Evolutionary conservation across 345 rosid genomes (phyloP), one percentile per base, ranked within the genome.

Genomic region (Erysimum cheiranthoides): DNA sequence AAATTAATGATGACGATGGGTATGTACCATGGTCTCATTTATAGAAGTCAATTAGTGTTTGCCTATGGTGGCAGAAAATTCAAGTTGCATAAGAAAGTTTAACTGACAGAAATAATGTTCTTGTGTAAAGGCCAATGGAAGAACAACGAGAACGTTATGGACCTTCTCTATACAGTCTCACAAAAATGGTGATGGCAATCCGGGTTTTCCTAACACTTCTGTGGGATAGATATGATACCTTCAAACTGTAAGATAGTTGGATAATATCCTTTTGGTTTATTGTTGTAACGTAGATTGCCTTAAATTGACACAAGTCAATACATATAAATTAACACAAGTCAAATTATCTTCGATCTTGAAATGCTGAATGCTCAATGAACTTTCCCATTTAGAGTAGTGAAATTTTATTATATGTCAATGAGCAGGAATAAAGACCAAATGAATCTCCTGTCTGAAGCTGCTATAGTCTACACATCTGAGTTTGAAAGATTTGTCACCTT

Each of bases 81-180:
- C 57, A 62, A 52, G 38, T 36, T 73, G 51, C 56, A 17, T 77
- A 45, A 6, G 36, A 49, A 71, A 47, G 31, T 64, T 17, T 46
- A 58, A 18, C 70, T 77, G 50, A 72, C 13, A 74, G n/a, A 25
- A 58, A 57, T 64, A 5, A 49, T 79, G 10, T 66, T 82, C 46
- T 60, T 43, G 51, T 76, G 42, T 74, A 56, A 74, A 94, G 98
- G 84, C 98, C 98, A 66, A 94, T 94, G 98, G 98, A 94, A 89
- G 98, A 89, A 88, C 98, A 94, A 62, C 83, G 98, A 16, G 89
- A 90, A 56, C 95, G 97, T 50, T 94, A 94, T 86, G 98, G 98
- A 76, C 93, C 97, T 10, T 86, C 96, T 75, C 79, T 94, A 75
- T 92, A 94, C 78, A 85, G 82, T 78, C 96, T 94, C 50, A 94